phyloP scores from a whole-genome alignment of 345 rosid species.

The Schrenkiella parvula region DNA sequence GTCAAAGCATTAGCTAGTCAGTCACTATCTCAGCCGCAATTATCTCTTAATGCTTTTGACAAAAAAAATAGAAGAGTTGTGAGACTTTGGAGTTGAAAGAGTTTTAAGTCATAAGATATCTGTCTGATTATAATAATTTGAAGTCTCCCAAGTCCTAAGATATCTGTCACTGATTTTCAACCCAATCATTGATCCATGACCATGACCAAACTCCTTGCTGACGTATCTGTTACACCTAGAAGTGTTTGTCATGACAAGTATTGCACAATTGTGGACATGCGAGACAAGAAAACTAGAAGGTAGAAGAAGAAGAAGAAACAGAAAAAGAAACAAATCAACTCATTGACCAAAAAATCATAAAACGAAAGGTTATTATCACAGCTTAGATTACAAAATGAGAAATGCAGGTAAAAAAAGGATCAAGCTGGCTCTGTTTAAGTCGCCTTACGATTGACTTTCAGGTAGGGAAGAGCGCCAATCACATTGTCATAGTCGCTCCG shows the following conservation, averaged over 20 bases:
- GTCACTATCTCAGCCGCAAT: conserved; percentile 21
- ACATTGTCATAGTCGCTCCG: conserved; percentile 91
- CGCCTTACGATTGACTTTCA: conserved; percentile 80
- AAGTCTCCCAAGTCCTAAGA: neutral
- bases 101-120: neutral
- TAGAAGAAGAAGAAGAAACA: conserved; percentile 7
- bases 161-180: neutral
- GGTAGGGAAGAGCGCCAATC: conserved; percentile 75
- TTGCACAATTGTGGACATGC: neutral
- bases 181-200: neutral
- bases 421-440: conserved; percentile 30
- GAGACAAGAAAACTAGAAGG: neutral
- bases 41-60: neutral
- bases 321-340: conserved; percentile 16
- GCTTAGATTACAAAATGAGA: conserved; percentile 4
- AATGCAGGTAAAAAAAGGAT: conserved; percentile 3
- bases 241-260: neutral
- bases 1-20: conserved; percentile 7
- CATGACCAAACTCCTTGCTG: neutral
- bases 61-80: neutral
- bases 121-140: neutral
- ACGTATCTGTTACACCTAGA: neutral
- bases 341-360: conserved; percentile 19
- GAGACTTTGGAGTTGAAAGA: neutral
- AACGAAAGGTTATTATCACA: conserved; percentile 16